phyloP scores from a whole-genome alignment of 2,329 filamentous ascomycete genomes.

The Colletotrichum theobromicola region DNA sequence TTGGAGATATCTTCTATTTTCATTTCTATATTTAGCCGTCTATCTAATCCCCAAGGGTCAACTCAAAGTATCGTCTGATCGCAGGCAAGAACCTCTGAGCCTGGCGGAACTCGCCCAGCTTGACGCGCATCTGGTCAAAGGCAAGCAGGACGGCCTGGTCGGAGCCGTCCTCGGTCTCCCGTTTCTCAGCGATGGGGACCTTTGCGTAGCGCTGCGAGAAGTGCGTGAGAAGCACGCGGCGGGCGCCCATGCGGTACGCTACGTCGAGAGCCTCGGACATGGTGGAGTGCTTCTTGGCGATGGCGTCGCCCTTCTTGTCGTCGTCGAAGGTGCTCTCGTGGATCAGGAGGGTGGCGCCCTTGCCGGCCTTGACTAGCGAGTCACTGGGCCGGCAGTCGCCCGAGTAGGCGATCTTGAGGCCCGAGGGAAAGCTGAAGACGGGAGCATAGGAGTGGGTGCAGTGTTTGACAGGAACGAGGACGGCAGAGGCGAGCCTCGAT shows the following conservation, averaged over 20 bases:
- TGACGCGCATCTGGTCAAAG: slow-evolving; percentile 81
- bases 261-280: slow-evolving; percentile 84
- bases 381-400: slow-evolving; percentile 87
- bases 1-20: neutral
- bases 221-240: slow-evolving; percentile 85
- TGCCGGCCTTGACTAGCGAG: slow-evolving; percentile 73
- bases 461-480: slow-evolving; percentile 74
- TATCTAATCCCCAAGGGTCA: slow-evolving; percentile 28
- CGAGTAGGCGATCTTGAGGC: slow-evolving; percentile 89
- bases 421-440: slow-evolving; percentile 77
- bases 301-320: slow-evolving; percentile 77
- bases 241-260: slow-evolving; percentile 78
- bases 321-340: slow-evolving; percentile 98
- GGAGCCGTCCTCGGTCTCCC: slow-evolving; percentile 35
- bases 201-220: slow-evolving; percentile 95
- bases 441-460: slow-evolving; percentile 81
- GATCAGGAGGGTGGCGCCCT: slow-evolving; percentile 80
- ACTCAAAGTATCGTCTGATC: slow-evolving; percentile 60
- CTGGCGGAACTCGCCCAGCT: slow-evolving; percentile 71
- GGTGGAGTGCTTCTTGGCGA: slow-evolving; percentile 89
- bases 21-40: neutral
- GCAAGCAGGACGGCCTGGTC: slow-evolving; percentile 73
- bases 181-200: slow-evolving; percentile 57
- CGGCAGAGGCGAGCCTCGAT: slow-evolving; percentile 70
- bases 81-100: slow-evolving; percentile 68